Evolutionary conservation across 176 grass and related monocot genomes (phyloP).

Genomic region (Oryza glumipatula): DNA sequence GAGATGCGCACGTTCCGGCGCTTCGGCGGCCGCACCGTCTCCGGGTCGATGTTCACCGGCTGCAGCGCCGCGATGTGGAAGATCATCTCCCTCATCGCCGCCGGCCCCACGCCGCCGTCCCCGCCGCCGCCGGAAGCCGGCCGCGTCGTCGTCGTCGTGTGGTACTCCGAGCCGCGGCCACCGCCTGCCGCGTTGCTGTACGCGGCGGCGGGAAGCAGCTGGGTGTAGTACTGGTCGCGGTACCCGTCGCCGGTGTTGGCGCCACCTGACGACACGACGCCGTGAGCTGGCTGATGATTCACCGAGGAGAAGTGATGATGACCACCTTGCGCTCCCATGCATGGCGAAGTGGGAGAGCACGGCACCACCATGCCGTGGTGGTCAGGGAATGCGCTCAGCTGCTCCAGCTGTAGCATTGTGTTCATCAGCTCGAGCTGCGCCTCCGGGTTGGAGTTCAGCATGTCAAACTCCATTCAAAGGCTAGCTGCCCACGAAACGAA

Average conservation of each 20-base stretch:
- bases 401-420: conserved; percentile 80
- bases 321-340: conserved; percentile 15
- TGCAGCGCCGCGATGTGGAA: conserved; percentile 94
- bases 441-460: conserved; percentile 67
- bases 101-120: conserved; percentile 29
- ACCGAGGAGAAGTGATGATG: conserved; percentile 23
- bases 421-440: conserved; percentile 83
- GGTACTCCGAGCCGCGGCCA: conserved; percentile 26
- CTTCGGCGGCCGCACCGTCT: conserved; percentile 80
- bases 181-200: conserved; percentile 30
- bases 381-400: conserved; percentile 46
- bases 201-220: conserved; percentile 17
- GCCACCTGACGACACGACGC: conserved; percentile 33
- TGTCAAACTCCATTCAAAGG: conserved; percentile 66
- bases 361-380: conserved; percentile 37
- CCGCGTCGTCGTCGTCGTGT: not conserved
- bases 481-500: not conserved
- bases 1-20: conserved; percentile 90
- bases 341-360: conserved; percentile 39
- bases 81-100: conserved; percentile 89
- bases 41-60: conserved; percentile 85
- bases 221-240: not conserved
- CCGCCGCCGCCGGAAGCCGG: not conserved
- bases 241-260: conserved; percentile 16
- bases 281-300: conserved; percentile 24